A percentile compares a stretch with the other conserved stretches of the same genome.
These are phyloP conservation scores for Diaporthe eres DNA, from an alignment of 2,329 filamentous ascomycete genomes.

Conservation along the genomic window DNA sequence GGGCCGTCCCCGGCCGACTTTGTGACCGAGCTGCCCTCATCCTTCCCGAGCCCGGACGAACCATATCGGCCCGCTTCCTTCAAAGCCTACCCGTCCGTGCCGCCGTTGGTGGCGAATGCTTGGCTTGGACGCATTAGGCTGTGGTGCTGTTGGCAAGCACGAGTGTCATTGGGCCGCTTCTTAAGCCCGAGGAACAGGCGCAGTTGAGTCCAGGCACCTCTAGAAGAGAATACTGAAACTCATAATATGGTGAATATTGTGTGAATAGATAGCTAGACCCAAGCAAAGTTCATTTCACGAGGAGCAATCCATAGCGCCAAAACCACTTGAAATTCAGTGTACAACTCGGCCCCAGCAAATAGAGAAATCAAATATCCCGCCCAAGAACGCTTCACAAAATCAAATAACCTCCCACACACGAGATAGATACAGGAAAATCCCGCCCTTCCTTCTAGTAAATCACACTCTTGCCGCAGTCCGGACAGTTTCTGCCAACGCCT, in stretches of 20 bases:
- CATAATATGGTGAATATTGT: not conserved
- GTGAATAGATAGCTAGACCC: not conserved
- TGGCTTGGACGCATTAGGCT: conserved; percentile 14
- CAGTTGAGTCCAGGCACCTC: not conserved
- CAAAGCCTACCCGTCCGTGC: not conserved
- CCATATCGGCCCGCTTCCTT: conserved; percentile 28
- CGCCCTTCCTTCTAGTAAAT: conserved; percentile 24
- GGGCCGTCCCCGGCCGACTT: not conserved
- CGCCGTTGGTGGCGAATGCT: not conserved
- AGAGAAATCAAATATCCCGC: not conserved
- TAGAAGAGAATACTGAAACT: too few relatives aligned
- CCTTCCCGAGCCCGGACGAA: not conserved
- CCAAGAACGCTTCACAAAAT: not conserved
- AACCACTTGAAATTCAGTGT: not conserved
- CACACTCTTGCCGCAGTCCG: conserved; percentile 35
- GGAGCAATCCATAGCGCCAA: not conserved
- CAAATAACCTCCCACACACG: not conserved
- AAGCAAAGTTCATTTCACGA: too few relatives aligned
- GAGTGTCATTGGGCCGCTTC: not conserved
- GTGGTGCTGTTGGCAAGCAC: not conserved
- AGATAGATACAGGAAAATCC: not conserved
- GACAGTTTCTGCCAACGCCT: conserved; percentile 32
- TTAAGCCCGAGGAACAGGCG: too few relatives aligned
- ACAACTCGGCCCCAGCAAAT: not conserved
- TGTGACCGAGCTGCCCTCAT: not conserved